Percentiles rank a stretch among this genome's conserved stretches.
Evolutionary conservation across 2,329 filamentous ascomycete species (phyloP).

Genomic region (Didymella keratinophila): DNA sequence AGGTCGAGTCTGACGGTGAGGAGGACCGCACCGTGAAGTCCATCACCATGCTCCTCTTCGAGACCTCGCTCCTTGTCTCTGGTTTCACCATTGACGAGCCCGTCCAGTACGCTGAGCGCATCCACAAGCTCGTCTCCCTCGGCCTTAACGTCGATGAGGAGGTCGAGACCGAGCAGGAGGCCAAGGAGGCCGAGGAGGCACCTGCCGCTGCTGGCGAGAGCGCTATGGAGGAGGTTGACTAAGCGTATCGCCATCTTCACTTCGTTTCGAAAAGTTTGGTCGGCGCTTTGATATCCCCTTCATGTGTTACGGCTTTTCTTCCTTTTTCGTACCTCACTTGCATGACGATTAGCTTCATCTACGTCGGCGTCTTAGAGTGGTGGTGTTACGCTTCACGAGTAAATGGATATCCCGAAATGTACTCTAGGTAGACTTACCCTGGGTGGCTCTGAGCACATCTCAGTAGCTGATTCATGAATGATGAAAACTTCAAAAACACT

Average conservation of each 20-base stretch:
- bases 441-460: slow-evolving; percentile 33
- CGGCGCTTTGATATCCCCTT: slow-evolving; percentile 51
- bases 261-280: slow-evolving; percentile 48
- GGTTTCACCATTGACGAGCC: slow-evolving; percentile 99
- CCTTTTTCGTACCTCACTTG: slow-evolving; percentile 42
- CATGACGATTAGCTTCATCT: slow-evolving; percentile 43
- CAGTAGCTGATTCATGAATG: slow-evolving; percentile 41
- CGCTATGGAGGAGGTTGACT: slow-evolving; percentile 99
- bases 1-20: slow-evolving; percentile 97
- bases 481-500: slow-evolving; percentile 39
- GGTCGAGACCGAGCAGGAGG: slow-evolving; percentile 71
- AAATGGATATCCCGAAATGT: slow-evolving; percentile 47
- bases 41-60: slow-evolving; percentile 97
- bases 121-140: slow-evolving; percentile 99
- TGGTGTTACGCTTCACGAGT: slow-evolving; percentile 45
- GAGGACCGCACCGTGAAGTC: slow-evolving; percentile 99
- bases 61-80: slow-evolving; percentile 97
- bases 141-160: slow-evolving; percentile 98
- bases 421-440: slow-evolving; percentile 45
- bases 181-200: slow-evolving; percentile 64
- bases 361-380: slow-evolving; percentile 48
- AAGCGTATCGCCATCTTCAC: slow-evolving; percentile 52
- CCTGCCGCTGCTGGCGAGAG: slow-evolving; percentile 78
- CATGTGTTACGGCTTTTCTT: slow-evolving; percentile 50
- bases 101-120: slow-evolving; percentile 96